Evolutionary conservation across 495 filamentous ascomycete species (phyloP), one percentile per base, ranked within the genome.

Genomic region (Podospora sp.): DNA sequence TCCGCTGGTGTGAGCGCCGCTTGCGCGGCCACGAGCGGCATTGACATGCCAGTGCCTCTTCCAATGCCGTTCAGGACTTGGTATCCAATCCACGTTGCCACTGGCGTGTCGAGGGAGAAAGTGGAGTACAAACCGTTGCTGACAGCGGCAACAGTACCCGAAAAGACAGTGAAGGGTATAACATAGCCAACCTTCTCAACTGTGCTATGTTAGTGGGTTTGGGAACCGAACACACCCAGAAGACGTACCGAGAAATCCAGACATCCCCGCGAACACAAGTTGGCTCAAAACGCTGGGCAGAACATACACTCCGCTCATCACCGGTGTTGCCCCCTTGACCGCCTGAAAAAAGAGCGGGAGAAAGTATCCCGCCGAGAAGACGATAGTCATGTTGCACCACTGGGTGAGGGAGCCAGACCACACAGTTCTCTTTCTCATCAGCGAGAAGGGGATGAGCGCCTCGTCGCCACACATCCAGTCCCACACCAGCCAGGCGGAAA

Each of bases 331-430:
- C 2, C 80, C 83, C 53, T 86, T 83, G 58, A 88, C 83, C 8
- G 85, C 85, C 72, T 94, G 91, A 75, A 93, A 91, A 84, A 86
- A 92, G 50, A 91, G 80, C 0, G 89, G 88, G 4, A 91, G 74
- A 53, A 84, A 88, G 71, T 87, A 90, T 73, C 86, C 82, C 66
- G 73, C 57, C 16, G 87, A 70, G 71, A 91, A 88, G 74, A 92
- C 88, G 0, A 81, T 72, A 11, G 79, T 83, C 22, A 87, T 82
- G 26, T 86, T 64, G 63, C 79, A 78, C 69, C 84, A 79, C 0
- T 83, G 90, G 56, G 82, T 82, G 0, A 82, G 61, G 0, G 83
- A 80, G 12, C 73, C 75, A 3, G 80, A 79, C 66, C 84, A 83
- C 18, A 96, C 83, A 25, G 80, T 87, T 25, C 88, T 85, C 66